A percentile compares a stretch with the other conserved stretches of the same genome.
Conservation (phyloP, 1,139 yeast genomes). For the Hanseniaspora sp. region DNA sequence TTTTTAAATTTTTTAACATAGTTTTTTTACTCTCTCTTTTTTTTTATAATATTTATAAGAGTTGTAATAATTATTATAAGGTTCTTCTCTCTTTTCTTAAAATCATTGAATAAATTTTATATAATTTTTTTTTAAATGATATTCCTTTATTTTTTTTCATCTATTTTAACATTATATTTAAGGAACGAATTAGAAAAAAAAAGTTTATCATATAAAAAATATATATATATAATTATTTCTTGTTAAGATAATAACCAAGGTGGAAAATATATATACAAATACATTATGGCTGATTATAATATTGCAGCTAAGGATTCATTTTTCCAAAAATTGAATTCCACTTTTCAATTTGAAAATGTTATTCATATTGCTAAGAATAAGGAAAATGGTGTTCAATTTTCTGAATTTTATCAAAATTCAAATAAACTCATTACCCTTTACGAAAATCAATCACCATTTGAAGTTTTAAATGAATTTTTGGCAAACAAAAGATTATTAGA, state of each 20-base stretch:
- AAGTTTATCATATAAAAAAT: no score
- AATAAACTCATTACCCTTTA: conserved; percentile 19
- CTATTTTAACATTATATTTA: no score
- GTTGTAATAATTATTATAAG: neutral
- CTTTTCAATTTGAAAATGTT: conserved; percentile 6
- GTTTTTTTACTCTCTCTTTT: neutral
- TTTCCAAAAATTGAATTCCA: neutral
- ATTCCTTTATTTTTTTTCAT: no score
- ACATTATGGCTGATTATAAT: neutral
- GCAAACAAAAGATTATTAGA: conserved; percentile 7
- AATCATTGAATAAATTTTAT: no score
- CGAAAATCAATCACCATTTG: conserved; percentile 26
- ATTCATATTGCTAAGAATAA: conserved; percentile 13
- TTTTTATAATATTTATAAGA: neutral
- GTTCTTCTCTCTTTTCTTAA: no score
- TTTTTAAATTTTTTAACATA: neutral
- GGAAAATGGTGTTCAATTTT: conserved; percentile 4
- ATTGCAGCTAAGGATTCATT: neutral
- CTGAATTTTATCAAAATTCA: neutral
- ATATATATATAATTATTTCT: no score
- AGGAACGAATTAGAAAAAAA: no score
- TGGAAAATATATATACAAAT: neutral
- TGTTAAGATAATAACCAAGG: neutral
- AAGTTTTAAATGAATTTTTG: conserved; percentile 19
- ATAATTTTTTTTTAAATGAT: no score